phyloP scores from a whole-genome alignment of 305 asterid genomes.

The Euphrasia arctica region DNA sequence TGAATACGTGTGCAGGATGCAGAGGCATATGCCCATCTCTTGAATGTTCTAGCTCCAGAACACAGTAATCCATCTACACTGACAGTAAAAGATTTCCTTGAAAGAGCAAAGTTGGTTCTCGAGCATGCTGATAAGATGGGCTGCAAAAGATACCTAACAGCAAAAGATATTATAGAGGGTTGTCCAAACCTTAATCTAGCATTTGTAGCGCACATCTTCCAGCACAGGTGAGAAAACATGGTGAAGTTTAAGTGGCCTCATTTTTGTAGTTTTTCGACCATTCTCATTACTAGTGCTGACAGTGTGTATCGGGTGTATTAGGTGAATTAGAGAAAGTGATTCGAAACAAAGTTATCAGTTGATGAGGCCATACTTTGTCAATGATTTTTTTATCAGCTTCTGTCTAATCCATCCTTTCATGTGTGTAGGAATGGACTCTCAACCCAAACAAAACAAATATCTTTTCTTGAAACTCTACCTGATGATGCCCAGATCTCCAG shows the following conservation, averaged over 20 bases:
- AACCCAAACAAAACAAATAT: constrained; percentile 65
- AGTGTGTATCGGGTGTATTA: too few relatives aligned
- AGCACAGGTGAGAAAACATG: constrained; percentile 63
- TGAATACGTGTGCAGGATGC: constrained; percentile 62
- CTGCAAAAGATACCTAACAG: constrained; percentile 89
- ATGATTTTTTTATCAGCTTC: constrained; percentile 13
- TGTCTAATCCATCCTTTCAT: constrained; percentile 25
- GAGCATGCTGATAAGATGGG: constrained; percentile 98
- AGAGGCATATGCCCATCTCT: constrained; percentile 90
- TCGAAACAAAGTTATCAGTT: too few relatives aligned
- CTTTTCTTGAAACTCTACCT: constrained; percentile 69
- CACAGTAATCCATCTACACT: constrained; percentile 62
- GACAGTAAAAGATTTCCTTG: constrained; percentile 55
- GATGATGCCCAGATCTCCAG: constrained; percentile 80
- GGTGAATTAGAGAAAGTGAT: too few relatives aligned
- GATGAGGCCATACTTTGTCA: constrained; percentile 5
- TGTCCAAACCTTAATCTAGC: constrained; percentile 97
- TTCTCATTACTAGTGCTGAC: neutral
- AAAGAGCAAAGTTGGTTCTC: constrained; percentile 87
- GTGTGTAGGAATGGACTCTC: constrained; percentile 81
- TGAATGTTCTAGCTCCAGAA: constrained; percentile 94
- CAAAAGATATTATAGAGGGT: constrained; percentile 95
- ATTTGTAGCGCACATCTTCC: constrained; percentile 95
- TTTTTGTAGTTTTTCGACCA: neutral
- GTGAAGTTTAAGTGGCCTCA: neutral